Evolutionary conservation across 768 basidiomycete genomes (phyloP).

Genomic region (Lactarius tabidus): DNA sequence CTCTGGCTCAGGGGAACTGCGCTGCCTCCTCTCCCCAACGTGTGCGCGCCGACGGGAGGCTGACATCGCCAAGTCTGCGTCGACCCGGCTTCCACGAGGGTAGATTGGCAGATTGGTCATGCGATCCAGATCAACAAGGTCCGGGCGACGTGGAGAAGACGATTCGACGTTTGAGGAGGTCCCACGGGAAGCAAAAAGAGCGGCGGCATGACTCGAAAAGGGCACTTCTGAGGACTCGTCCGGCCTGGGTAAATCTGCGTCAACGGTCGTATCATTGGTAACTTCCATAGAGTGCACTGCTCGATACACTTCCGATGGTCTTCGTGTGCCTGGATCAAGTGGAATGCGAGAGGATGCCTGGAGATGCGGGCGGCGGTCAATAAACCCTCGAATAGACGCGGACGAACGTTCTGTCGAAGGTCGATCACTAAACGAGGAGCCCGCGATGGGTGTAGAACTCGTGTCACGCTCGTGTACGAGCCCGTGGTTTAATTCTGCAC

Average conservation of each 20-base stretch:
- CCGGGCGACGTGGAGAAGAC: constrained; percentile 12
- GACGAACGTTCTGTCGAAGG: constrained; percentile 8
- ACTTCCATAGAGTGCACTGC: constrained; percentile 6
- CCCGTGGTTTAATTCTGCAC: constrained; percentile 13
- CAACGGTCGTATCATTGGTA: neutral
- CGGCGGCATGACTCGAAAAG: constrained; percentile 25
- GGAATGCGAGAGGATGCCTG: constrained; percentile 13
- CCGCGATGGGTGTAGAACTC: neutral
- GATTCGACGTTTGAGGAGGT: constrained; percentile 11
- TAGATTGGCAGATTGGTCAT: neutral
- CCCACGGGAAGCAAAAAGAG: constrained; percentile 21
- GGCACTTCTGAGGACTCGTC: constrained; percentile 21
- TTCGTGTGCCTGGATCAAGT: constrained; percentile 4
- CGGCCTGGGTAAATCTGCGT: constrained; percentile 6
- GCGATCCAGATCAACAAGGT: constrained; percentile 1
- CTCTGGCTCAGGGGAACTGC: constrained; percentile 5
- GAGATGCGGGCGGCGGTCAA: constrained; percentile 7
- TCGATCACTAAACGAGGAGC: constrained; percentile 2
- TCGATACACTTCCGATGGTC: constrained; percentile 15
- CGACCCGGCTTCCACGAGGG: constrained; percentile 10
- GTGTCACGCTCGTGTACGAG: constrained; percentile 15
- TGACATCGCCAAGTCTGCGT: constrained; percentile 13
- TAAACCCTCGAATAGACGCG: constrained; percentile 14
- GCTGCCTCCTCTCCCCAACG: constrained; percentile 13
- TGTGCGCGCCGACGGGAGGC: constrained; percentile 8